Evolutionary conservation across 2,329 filamentous ascomycete genomes (phyloP), one percentile per base, ranked within the genome.

Genomic region (Dactylellina haptotyla): DNA sequence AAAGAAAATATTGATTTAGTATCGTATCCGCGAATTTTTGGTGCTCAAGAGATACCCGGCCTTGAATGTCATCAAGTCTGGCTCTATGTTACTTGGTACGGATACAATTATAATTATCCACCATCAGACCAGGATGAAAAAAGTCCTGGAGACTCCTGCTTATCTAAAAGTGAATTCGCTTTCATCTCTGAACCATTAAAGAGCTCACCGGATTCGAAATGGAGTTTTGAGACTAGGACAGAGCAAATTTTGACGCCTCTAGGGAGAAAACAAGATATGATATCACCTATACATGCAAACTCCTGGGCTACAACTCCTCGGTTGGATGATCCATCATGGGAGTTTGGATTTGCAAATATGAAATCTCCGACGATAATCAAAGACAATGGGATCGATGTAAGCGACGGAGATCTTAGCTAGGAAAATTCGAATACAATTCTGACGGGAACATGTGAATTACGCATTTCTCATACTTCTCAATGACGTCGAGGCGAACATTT

Each of bases 11-110:
- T 26, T 16, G 41, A 64, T 28, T 20, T 51, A n/a, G 53, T 2
- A 4, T 14, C n/a, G 3, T 53, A 18, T 32, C 66, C 66, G 2
- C 66, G 57, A n/a, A 5, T 71, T n/a, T 63, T 63, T 25, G 57
- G 50, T 4, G 28, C 16, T 34, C 28, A 41, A 14, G 41, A 63
- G 10, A n/a, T 58, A 2, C 41, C 50, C 6, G 51, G 56, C 12
- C 37, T 56, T 8, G 51, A 71, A 20, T 63, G 66, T 18, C 66
- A 71, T 39, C 28, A 63, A 20, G 50, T 71, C 5, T 71, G 66
- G 58, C 30, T 71, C 1, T 71, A 71, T 18, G 2, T 64, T 30
- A 71, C 32, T 1, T 53, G 46, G 25, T 71, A 63, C 26, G 66
- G 66, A 3, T 37, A 30, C 16, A 70, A 62, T 23, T 70, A 70